Percentiles rank a stretch among this genome's conserved stretches.
These are phyloP conservation scores for Arabidopsis suecica DNA, from an alignment of 345 rosid species.

Conservation along the genomic window DNA sequence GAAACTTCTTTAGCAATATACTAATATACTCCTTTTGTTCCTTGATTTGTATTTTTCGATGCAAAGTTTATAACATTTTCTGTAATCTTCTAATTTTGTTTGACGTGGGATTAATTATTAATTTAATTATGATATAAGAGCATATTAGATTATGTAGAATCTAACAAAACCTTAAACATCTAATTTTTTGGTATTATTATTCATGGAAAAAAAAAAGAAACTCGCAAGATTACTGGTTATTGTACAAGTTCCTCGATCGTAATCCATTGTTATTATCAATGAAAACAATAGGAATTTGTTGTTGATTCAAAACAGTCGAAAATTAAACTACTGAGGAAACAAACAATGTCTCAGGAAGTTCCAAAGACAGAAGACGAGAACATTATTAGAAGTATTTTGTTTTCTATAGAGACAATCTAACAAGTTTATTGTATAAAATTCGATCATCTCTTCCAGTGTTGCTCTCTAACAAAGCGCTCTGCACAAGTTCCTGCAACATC, in stretches of 20 bases:
- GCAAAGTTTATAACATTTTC: too few relatives aligned
- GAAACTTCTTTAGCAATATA: background rate
- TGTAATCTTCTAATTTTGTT: too few relatives aligned
- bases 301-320: background rate
- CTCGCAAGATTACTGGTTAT: background rate
- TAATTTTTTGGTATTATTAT: too few relatives aligned
- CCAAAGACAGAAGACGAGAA: too few relatives aligned
- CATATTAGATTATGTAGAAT: too few relatives aligned
- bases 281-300: background rate
- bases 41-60: too few relatives aligned
- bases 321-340: background rate
- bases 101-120: too few relatives aligned
- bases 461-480: constrained; percentile 90
- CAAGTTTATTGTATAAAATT: constrained; percentile 82
- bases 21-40: background rate
- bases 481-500: constrained; percentile 80
- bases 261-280: background rate
- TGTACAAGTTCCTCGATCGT: background rate
- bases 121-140: too few relatives aligned
- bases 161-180: too few relatives aligned
- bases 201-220: too few relatives aligned
- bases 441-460: constrained; percentile 95
- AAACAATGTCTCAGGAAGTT: too few relatives aligned
- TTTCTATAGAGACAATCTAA: constrained; percentile 53
- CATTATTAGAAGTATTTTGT: too few relatives aligned